Evolutionary conservation across 176 grass and related monocot species (phyloP).

Genomic region (Saccharum officinarum): DNA sequence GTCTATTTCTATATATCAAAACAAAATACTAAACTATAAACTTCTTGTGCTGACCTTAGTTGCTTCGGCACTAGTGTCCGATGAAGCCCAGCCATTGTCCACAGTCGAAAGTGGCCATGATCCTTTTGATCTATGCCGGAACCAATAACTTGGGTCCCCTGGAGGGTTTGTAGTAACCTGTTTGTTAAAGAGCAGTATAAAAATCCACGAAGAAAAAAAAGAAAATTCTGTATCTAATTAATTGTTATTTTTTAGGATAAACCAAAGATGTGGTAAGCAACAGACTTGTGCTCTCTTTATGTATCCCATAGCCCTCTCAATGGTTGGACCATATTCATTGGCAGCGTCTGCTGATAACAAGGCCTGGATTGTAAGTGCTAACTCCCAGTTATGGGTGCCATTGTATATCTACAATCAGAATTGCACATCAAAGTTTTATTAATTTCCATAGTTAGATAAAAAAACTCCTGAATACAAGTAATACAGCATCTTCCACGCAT

Average conservation of each 20-base stretch:
- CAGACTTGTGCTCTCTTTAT: slow-evolving; percentile 46
- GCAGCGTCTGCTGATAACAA: slow-evolving; percentile 36
- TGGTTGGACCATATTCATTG: slow-evolving; percentile 37
- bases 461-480: not conserved
- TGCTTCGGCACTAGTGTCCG: slow-evolving; percentile 25
- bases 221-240: not conserved
- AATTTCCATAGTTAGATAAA: not conserved
- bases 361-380: slow-evolving; percentile 54
- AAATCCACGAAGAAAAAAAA: not conserved
- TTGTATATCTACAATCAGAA: slow-evolving; percentile 40
- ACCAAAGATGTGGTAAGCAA: not conserved
- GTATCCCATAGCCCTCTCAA: slow-evolving; percentile 35
- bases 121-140: slow-evolving; percentile 47
- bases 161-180: slow-evolving; percentile 38
- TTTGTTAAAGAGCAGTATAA: not conserved
- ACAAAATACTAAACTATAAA: not conserved
- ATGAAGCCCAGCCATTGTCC: slow-evolving; percentile 42
- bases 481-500: not conserved
- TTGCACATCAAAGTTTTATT: not conserved
- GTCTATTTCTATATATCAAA: too few species aligned
- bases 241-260: not conserved
- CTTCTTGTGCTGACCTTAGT: slow-evolving; percentile 15
- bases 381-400: slow-evolving; percentile 64
- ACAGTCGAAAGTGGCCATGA: slow-evolving; percentile 41
- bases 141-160: slow-evolving; percentile 22